phyloP scores from a whole-genome alignment of 2,329 filamentous ascomycete genomes.

The Alternaria viburni region DNA sequence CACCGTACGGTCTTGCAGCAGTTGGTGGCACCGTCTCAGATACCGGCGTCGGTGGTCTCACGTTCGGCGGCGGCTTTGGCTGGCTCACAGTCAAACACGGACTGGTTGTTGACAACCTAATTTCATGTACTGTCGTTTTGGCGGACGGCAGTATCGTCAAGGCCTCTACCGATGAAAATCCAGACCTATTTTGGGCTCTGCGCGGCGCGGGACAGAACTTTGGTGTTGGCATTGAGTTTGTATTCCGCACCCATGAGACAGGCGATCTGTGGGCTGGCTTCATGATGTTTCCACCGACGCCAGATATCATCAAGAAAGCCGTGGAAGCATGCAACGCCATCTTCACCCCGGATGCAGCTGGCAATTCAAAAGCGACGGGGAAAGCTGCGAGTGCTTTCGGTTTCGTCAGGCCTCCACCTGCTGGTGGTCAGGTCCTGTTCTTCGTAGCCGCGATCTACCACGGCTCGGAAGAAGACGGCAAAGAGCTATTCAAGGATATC shows the following conservation, averaged over 20 bases:
- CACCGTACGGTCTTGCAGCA: conserved; percentile 7
- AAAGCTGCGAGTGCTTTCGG: conserved; percentile 6
- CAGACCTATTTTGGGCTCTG: conserved; percentile 63
- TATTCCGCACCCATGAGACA: conserved; percentile 47
- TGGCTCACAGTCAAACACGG: conserved; percentile 61
- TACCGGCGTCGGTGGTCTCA: conserved; percentile 54
- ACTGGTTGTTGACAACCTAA: conserved; percentile 60
- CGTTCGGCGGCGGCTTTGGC: conserved; percentile 64
- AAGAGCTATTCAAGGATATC: conserved; percentile 6
- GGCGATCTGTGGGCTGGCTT: conserved; percentile 17
- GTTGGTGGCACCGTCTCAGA: conserved; percentile 12
- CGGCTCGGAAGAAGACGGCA: conserved; percentile 8
- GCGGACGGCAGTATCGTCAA: conserved; percentile 55
- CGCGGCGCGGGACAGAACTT: conserved; percentile 65
- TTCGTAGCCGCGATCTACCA: not conserved
- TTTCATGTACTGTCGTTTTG: conserved; percentile 59
- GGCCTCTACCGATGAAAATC: conserved; percentile 32
- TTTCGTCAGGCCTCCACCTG: conserved; percentile 8
- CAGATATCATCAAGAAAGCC: conserved; percentile 3
- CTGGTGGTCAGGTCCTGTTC: conserved; percentile 5
- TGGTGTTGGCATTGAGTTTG: conserved; percentile 56
- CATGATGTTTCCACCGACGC: conserved; percentile 9
- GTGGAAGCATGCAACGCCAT: conserved; percentile 7
- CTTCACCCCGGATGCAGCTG: conserved; percentile 2
- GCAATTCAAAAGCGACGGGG: conserved; percentile 3